Evolutionary conservation across 208 protist genomes (phyloP), one percentile per base, ranked within the genome.

Genomic region (Leishmania amazonensis): DNA sequence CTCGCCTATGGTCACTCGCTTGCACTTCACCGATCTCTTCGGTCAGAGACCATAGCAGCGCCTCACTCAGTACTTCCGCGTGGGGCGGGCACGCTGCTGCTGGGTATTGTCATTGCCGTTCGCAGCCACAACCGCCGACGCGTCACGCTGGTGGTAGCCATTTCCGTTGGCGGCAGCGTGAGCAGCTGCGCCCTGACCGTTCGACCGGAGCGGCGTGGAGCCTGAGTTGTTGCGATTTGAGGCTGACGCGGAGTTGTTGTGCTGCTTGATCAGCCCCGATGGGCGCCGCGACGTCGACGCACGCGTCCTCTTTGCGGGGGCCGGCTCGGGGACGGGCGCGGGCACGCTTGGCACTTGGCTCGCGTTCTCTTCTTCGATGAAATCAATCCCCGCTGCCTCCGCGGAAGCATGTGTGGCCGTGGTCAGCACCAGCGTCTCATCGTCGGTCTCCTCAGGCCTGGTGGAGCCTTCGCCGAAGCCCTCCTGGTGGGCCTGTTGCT

Each of bases 281-380:
- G 31, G n/a, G 15, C 19, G 68, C 8, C 21, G 38, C 21, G 67
- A 45, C 11, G 75, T 71, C 9, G 76, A 40, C 76, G 78, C 49
- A 0, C 7, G 42, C 38, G 35, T 58, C 45, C 40, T 68, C 64
- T 49, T 68, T 21, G 64, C 24, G 0, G 82, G 73, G 3, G 78
- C 62, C 58, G 74, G 71, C 64, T 67, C 77, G 1, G 82, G 82
- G 2, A 72, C 54, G 7, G 83, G 79, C 0, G 78, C 49, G 3
- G 75, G 78, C 3, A 57, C 83, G 24, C 53, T 77, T 35, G 78
- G 83, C 57, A 78, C 49, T 67, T 83, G 67, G 28, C 57, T 80
- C 60, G 51, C 62, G 38, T 81, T 54, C n/a, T 11, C 71, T 47
- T 51, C 71, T 31, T 70, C 75, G 3, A 49, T 19, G 21, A 40